Evolutionary conservation across 2,329 filamentous ascomycete genomes (phyloP), one percentile per base, ranked within the genome.

Genomic region (Ascochyta fabae): DNA sequence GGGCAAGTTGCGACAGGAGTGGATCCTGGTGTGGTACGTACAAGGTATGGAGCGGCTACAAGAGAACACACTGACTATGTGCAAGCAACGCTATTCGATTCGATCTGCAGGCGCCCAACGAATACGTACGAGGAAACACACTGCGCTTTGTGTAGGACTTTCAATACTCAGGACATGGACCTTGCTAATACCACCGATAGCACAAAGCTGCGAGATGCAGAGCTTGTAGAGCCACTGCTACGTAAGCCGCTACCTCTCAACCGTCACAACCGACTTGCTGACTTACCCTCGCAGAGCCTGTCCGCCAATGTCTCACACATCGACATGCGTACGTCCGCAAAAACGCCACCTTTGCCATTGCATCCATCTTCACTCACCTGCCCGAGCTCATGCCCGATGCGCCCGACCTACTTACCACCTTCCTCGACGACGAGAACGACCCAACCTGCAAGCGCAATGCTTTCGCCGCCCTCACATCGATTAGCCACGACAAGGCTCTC

Each of bases 91-190:
- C 95, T 64, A 98, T 99, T 72, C 89, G 94, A 72, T 96, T 98
- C 77, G 95, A 99, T 74, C 83, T 99, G 58, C 94, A 98, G 76
- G 94, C 97, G 70, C 88, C 95, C 53, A 98, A 99, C 82, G 95
- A 99, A 83, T 99, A 96, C 79, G 93, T 99, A 65, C 88, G 95
- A 65, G 95, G 95, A 74, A 97, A 97, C 76, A 99, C 95, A n/a
- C 83, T 99, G 60, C 92, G 95, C 71, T 99, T 98, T 80, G 86
- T 99, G 57, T 74, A 73, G 7, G 69, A 23, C 38, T 24, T 26
- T 12, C 16, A 5, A 31, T 24, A 8, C 24, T 22, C 26, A 13
- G 23, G 15, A 27, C 33, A 46, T 24, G 16, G 10, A 42, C 52
- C 19, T 22, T 50, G 56, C 66, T 74, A 46, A 74, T 51, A 22